phyloP scores from a whole-genome alignment of 2,329 filamentous ascomycete species.

The Ascochyta pisi region DNA sequence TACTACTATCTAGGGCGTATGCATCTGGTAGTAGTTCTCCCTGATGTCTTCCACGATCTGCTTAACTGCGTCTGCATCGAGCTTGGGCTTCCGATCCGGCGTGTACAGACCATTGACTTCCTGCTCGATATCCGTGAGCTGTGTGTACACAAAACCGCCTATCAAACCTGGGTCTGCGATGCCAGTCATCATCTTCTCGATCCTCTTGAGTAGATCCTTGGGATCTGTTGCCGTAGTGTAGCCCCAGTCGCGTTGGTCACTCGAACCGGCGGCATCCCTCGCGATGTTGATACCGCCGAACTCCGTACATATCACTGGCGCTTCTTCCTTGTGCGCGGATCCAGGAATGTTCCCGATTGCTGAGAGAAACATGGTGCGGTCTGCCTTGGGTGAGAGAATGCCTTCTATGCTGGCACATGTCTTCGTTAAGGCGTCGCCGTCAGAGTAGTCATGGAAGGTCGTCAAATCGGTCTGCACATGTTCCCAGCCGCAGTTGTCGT shows the following conservation, averaged over 20 bases:
- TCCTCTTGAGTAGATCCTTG: slow-evolving; percentile 64
- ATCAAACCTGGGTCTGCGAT: slow-evolving; percentile 64
- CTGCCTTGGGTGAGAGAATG: slow-evolving; percentile 62
- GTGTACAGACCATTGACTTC: slow-evolving; percentile 73
- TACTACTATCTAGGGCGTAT: slow-evolving; percentile 4
- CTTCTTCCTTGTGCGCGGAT: slow-evolving; percentile 59
- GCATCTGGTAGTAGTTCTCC: slow-evolving; percentile 30
- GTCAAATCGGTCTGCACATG: slow-evolving; percentile 69
- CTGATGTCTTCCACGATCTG: slow-evolving; percentile 60
- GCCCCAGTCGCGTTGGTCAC: slow-evolving; percentile 64
- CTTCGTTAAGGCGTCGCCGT: slow-evolving; percentile 62
- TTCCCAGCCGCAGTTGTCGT: slow-evolving; percentile 77
- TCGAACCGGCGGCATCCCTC: slow-evolving; percentile 49
- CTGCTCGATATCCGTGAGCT: slow-evolving; percentile 69
- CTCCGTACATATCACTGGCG: slow-evolving; percentile 70
- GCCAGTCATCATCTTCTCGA: slow-evolving; percentile 65
- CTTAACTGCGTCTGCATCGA: slow-evolving; percentile 64
- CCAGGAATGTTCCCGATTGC: slow-evolving; percentile 54
- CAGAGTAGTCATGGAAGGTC: slow-evolving; percentile 73
- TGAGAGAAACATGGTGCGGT: slow-evolving; percentile 62
- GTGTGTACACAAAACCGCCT: slow-evolving; percentile 71
- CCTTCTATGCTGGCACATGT: slow-evolving; percentile 62
- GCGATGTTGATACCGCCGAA: slow-evolving; percentile 74
- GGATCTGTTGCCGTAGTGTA: slow-evolving; percentile 71
- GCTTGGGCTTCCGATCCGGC: slow-evolving; percentile 65